phyloP scores from a whole-genome alignment of 2,329 filamentous ascomycete genomes.

The Colletotrichum sp. region DNA sequence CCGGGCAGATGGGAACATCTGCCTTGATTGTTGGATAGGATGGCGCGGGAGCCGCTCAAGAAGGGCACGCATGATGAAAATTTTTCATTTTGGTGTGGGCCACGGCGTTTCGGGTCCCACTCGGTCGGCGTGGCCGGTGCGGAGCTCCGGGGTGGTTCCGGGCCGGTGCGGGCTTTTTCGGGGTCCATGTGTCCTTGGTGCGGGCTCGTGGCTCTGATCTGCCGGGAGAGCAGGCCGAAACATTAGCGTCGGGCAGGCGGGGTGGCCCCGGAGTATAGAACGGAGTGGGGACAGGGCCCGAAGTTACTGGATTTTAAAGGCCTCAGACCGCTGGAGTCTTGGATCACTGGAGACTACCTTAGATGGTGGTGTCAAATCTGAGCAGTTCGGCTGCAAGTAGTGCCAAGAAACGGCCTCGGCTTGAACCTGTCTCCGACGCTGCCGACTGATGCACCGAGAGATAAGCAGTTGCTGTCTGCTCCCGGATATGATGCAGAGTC shows the following conservation, averaged over 20 bases:
- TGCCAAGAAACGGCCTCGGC: neutral
- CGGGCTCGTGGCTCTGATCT: neutral
- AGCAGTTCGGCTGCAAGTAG: neutral
- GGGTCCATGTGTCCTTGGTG: neutral
- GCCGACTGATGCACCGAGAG: neutral
- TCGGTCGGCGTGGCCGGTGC: neutral
- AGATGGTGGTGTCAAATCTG: neutral
- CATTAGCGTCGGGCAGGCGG: neutral
- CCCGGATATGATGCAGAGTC: neutral
- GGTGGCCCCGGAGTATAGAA: neutral
- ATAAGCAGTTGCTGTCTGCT: neutral
- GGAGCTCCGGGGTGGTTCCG: neutral
- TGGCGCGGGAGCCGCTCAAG: rapidly evolving
- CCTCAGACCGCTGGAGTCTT: neutral
- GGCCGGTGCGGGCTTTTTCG: neutral
- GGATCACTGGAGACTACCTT: neutral
- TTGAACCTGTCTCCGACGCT: neutral
- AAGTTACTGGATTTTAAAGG: neutral
- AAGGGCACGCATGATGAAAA: neutral
- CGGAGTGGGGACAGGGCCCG: neutral
- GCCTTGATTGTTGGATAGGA: neutral
- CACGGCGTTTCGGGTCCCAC: neutral
- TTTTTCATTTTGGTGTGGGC: neutral
- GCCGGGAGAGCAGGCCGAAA: neutral
- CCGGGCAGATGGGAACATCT: conserved; percentile 42